These are phyloP conservation scores for Paecilomyces variotii DNA, from an alignment of 2,329 filamentous ascomycete genomes.

Conservation along the genomic window DNA sequence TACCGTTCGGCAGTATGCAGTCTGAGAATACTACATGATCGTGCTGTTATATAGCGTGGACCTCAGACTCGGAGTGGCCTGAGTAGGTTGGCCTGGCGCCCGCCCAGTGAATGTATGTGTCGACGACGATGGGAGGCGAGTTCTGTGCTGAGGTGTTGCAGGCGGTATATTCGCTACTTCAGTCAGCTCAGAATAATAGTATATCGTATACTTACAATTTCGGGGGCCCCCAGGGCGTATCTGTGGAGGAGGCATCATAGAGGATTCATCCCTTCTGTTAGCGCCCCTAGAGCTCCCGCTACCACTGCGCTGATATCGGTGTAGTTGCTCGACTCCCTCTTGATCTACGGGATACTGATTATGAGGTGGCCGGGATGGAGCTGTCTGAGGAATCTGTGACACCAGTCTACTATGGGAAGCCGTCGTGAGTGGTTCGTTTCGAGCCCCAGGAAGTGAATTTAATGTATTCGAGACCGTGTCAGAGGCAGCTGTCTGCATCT, in stretches of 20 bases:
- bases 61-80: not conserved
- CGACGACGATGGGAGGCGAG: slow-evolving; percentile 6
- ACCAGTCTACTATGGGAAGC: slow-evolving; percentile 7
- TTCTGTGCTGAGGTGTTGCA: slow-evolving; percentile 8
- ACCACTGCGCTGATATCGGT: slow-evolving; percentile 32
- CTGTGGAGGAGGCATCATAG: slow-evolving; percentile 23
- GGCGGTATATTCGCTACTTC: not conserved
- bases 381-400: slow-evolving; percentile 17
- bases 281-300: slow-evolving; percentile 27
- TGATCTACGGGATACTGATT: slow-evolving; percentile 14
- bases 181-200: not conserved
- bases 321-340: slow-evolving; percentile 28
- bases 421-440: slow-evolving; percentile 9
- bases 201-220: slow-evolving; percentile 14
- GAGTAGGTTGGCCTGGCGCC: not conserved
- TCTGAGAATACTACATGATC: not conserved
- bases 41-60: not conserved
- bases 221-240: slow-evolving; percentile 13
- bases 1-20: too few species aligned
- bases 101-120: not conserved
- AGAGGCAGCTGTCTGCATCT: slow-evolving; percentile 48
- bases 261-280: slow-evolving; percentile 13
- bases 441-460: slow-evolving; percentile 22
- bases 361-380: slow-evolving; percentile 12
- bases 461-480: slow-evolving; percentile 44